Evolutionary conservation across 2,329 filamentous ascomycete species (phyloP).

Genomic region (Sarocladiaceae sp.): DNA sequence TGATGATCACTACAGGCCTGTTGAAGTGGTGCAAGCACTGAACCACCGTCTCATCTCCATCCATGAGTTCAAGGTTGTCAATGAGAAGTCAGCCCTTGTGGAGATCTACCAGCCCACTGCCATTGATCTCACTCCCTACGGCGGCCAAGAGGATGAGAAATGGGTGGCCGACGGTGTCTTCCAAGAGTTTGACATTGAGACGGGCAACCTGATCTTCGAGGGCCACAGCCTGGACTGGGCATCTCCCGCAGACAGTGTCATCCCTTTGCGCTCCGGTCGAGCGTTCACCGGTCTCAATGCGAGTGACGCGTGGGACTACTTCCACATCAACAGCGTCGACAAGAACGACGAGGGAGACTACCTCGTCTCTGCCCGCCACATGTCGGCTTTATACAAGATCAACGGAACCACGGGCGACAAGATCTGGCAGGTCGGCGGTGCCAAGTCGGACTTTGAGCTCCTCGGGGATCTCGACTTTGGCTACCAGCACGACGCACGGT

Average conservation of each 20-base stretch:
- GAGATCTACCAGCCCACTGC: constrained; percentile 47
- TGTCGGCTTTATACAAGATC: constrained; percentile 41
- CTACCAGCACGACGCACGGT: constrained; percentile 49
- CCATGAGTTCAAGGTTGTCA: constrained; percentile 49
- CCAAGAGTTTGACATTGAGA: constrained; percentile 47
- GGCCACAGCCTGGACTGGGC: constrained; percentile 28
- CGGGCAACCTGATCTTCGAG: constrained; percentile 42
- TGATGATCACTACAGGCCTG: constrained; percentile 47
- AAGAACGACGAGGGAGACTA: constrained; percentile 42
- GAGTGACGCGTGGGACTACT: constrained; percentile 44
- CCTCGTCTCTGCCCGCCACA: constrained; percentile 46
- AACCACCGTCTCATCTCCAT: constrained; percentile 44
- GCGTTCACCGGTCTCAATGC: constrained; percentile 19
- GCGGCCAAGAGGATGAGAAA: constrained; percentile 39
- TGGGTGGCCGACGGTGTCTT: constrained; percentile 51
- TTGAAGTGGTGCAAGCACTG: constrained; percentile 22
- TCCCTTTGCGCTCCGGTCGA: constrained; percentile 30
- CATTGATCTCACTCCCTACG: constrained; percentile 36
- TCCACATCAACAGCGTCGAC: constrained; percentile 53
- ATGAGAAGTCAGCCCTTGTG: constrained; percentile 46
- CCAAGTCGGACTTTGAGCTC: constrained; percentile 32
- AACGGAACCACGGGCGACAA: constrained; percentile 40
- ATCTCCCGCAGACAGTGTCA: constrained; percentile 30
- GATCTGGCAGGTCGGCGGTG: constrained; percentile 47
- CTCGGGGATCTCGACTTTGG: constrained; percentile 33